Conservation (phyloP, 768 basidiomycete genomes). For the Tricholoma bakamatsutake region DNA sequence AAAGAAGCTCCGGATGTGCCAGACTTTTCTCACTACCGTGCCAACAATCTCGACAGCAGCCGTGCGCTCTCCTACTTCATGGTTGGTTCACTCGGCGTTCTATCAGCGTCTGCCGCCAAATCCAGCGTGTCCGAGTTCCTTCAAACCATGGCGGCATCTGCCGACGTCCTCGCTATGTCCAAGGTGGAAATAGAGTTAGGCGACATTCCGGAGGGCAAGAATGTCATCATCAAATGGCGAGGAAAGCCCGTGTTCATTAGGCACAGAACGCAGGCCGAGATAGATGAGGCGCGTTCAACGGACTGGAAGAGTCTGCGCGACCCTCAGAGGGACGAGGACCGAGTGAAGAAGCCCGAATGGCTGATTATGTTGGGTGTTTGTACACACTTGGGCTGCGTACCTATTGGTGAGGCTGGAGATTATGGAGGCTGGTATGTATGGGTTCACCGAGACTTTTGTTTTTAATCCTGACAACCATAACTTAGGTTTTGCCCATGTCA, state of each 20-base stretch:
- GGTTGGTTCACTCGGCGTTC: conserved; percentile 87
- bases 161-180: conserved; percentile 95
- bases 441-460: not conserved
- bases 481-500: conserved; percentile 95
- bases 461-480: conserved; percentile 2
- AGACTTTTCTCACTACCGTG: conserved; percentile 80
- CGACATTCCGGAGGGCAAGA: conserved; percentile 94
- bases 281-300: conserved; percentile 81
- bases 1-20: conserved; percentile 80
- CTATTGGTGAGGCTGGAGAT: conserved; percentile 96
- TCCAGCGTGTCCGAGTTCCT: conserved; percentile 92
- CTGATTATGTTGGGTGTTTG: conserved; percentile 88
- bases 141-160: conserved; percentile 93
- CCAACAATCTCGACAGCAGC: conserved; percentile 57
- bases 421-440: conserved; percentile 89
- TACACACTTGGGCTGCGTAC: conserved; percentile 98
- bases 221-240: conserved; percentile 97
- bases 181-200: conserved; percentile 94
- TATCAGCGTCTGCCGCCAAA: conserved; percentile 93
- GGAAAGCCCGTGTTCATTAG: conserved; percentile 99
- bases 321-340: conserved; percentile 83
- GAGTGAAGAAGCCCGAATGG: conserved; percentile 96
- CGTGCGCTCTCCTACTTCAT: conserved; percentile 85
- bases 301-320: conserved; percentile 90
- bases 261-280: conserved; percentile 87